Conservation (phyloP, 2,329 filamentous ascomycete species). For the Diaporthe aspalathi region DNA sequence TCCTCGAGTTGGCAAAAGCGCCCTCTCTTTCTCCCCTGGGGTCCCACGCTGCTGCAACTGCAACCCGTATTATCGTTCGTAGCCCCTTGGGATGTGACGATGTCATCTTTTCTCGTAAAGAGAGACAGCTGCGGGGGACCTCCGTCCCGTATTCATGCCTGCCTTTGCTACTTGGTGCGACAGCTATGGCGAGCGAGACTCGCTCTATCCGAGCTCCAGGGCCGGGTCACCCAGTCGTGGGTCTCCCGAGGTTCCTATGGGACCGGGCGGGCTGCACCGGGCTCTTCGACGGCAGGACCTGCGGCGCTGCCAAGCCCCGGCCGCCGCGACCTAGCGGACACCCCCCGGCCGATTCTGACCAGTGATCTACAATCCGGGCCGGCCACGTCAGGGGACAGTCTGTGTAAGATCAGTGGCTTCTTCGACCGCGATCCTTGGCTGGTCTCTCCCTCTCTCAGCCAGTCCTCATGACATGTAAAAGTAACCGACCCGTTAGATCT, state of each 20-base stretch:
- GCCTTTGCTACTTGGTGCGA: background rate
- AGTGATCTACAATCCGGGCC: background rate
- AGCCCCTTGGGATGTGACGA: background rate
- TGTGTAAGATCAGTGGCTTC: background rate
- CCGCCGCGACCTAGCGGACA: background rate
- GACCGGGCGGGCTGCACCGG: background rate
- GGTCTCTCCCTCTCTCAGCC: background rate
- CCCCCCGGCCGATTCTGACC: background rate
- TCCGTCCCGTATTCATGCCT: background rate
- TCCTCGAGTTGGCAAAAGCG: background rate
- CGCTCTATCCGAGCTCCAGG: background rate
- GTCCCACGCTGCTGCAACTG: slow-evolving; percentile 15
- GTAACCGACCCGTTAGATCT: background rate
- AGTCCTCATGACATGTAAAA: background rate
- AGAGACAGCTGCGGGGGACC: background rate
- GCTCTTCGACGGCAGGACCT: background rate
- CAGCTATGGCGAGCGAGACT: background rate
- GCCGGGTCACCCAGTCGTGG: background rate
- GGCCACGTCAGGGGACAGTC: no score
- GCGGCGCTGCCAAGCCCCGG: slow-evolving; percentile 15
- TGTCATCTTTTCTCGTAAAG: background rate
- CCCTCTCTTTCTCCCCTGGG: slow-evolving; percentile 10
- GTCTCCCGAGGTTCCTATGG: background rate
- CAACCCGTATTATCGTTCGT: background rate
- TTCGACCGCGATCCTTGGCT: background rate